Evolutionary conservation across 768 basidiomycete genomes (phyloP), one percentile per base, ranked within the genome.

Genomic region (Lentinula lateritia): DNA sequence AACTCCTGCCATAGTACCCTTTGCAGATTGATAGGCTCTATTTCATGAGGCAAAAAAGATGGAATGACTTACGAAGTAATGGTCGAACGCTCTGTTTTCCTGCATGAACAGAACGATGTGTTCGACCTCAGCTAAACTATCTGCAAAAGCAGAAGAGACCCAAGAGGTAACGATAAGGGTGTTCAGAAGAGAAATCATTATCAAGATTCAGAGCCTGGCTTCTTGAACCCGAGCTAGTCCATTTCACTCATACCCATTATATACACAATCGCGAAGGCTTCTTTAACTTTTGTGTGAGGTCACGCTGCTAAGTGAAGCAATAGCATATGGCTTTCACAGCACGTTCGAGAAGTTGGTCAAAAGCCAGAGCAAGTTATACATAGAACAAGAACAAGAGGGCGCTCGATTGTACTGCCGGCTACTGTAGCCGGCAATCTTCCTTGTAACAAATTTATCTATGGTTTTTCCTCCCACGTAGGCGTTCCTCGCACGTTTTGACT

Each of bases 11-110:
- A 61, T 61, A 23, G 61, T 56, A 16, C 61, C 61, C 53, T 61
- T 18, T 7, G n/a, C 7, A 20, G 18, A 36, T 28, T 20, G 18
- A 5, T 39, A 38, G 7, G 18, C 20, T 3, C 3, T 20, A 55
- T 15, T 41, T 48, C 10, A 50, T 13, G 13, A 5, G 6, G 23
- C 38, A 28, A 3, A n/a, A 8, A 39, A 18, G 1, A 2, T 43
- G 23, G 9, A 12, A 5, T n/a, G 13, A 50, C 59, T 52, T n/a
- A 60, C 59, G 23, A 60, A 61, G 48, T 61, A 61, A 35, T 61
- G 61, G 28, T 61, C 61, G 46, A 61, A 61, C 34, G 61, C 61
- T 54, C 61, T 45, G 45, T 61, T 61, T 41, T 61, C 61, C 38
- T 61, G 61, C 61, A 61, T 61, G 43, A 61, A 61, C 8, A 61